Evolutionary conservation across 352 stramenopile genomes (phyloP), one percentile per base, ranked within the genome.

Genomic region (Phytopythium chamaehyphon): DNA sequence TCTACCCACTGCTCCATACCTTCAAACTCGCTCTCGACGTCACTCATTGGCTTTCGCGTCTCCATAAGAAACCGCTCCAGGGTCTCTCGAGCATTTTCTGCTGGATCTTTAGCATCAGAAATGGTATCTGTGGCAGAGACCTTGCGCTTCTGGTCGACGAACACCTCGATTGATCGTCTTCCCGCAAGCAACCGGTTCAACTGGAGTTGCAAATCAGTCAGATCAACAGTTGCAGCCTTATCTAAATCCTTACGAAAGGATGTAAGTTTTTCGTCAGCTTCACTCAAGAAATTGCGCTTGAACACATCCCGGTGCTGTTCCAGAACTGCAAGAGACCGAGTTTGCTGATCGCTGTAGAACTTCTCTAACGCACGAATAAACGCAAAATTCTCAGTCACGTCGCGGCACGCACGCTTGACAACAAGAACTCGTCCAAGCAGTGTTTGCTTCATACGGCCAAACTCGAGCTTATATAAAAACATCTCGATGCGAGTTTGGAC

Each of bases 391-490:
- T 90, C 80, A 10, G 84, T 60, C 16, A 90, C 35, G 55, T 90
- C 75, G 16, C 73, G 64, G 37, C 76, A 90, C 2, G 76, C 74
- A 37, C 75, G 73, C 49, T 84, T 86, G 2, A 87, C 69, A 6
- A 82, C 43, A 40, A 85, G 64, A 35, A 90, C 70, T 28, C 69
- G 71, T 0, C 57, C 55, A 15, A 83, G 59, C 18, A 86, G 50
- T 9, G 50, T 76, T 12, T 61, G 65, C 22, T 81, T 68, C 16
- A 38, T 76, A 1, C 69, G 64, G 15, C 39, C 35, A 42, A 90
- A 90, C 61, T 84, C 74, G 36, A 90, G 69, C 53, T 88, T 90
- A 61, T 85, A 90, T 26, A 88, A 52, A 16, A 90, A 87, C 58
- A 79, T 85, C 23, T 90, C 75, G 43, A 90, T 87, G 16, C 76